Percentiles rank a stretch among this genome's conserved stretches.
Conservation (phyloP, 768 basidiomycete genomes). For the Crassisporium funariophilum region DNA sequence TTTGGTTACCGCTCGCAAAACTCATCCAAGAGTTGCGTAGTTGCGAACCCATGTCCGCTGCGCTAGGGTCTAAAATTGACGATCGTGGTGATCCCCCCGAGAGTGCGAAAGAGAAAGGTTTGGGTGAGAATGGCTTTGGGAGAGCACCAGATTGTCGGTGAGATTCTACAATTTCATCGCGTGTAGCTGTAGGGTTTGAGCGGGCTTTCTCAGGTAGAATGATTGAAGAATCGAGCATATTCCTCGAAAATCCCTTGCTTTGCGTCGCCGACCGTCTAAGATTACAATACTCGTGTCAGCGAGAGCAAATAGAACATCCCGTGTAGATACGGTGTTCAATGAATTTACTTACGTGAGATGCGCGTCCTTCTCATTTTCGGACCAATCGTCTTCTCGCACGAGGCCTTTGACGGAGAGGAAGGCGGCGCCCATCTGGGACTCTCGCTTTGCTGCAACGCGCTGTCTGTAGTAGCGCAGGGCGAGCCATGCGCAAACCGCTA, state of each 20-base stretch:
- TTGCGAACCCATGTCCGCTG: slow-evolving; percentile 19
- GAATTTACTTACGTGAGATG: slow-evolving; percentile 24
- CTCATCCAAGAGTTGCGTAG: slow-evolving; percentile 35
- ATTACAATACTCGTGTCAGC: neutral
- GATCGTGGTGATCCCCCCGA: slow-evolving; percentile 21
- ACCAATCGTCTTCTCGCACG: slow-evolving; percentile 36
- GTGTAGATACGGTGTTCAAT: too few relatives aligned
- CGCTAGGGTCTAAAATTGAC: slow-evolving; percentile 20
- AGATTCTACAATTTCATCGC: slow-evolving; percentile 46
- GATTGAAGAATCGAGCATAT: slow-evolving; percentile 45
- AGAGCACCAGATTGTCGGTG: slow-evolving; percentile 44
- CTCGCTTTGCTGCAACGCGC: slow-evolving; percentile 36
- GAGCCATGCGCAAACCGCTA: slow-evolving; percentile 46
- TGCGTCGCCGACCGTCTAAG: slow-evolving; percentile 16
- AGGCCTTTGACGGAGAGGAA: slow-evolving; percentile 54
- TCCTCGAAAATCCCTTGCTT: slow-evolving; percentile 39
- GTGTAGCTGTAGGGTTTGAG: slow-evolving; percentile 31
- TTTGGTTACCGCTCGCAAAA: slow-evolving; percentile 26
- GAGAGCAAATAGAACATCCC: neutral
- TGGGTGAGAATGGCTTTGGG: slow-evolving; percentile 40
- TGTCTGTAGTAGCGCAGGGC: slow-evolving; percentile 42
- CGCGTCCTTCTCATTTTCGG: slow-evolving; percentile 22
- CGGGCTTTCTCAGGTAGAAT: slow-evolving; percentile 56
- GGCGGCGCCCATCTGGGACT: slow-evolving; percentile 39
- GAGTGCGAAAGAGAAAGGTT: slow-evolving; percentile 45